phyloP scores from a whole-genome alignment of 331 rosid species.

The Arachis monticola region DNA sequence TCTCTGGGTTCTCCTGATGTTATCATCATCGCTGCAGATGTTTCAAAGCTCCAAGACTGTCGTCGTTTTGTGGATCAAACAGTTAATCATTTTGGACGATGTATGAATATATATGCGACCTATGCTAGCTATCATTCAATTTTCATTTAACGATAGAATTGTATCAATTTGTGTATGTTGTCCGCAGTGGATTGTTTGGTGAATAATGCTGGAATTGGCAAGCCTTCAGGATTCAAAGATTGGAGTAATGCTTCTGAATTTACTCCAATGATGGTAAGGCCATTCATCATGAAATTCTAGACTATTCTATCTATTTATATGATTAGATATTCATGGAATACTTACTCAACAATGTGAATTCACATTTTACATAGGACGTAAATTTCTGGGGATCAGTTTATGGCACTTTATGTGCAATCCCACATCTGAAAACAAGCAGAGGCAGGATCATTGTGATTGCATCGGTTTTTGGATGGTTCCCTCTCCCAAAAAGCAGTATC shows the following conservation, averaged over 20 bases:
- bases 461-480: conserved; percentile 49
- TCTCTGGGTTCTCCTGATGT: conserved; percentile 57
- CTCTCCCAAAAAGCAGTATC: conserved; percentile 39
- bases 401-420: conserved; percentile 55
- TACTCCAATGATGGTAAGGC: conserved; percentile 46
- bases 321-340: not conserved
- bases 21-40: conserved; percentile 57
- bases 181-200: conserved; percentile 63
- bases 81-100: conserved; percentile 53
- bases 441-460: conserved; percentile 59
- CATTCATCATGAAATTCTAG: too few relatives aligned
- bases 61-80: conserved; percentile 55
- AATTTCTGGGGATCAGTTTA: conserved; percentile 67
- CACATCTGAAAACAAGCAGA: conserved; percentile 54
- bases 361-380: conserved; percentile 36
- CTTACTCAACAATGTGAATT: not conserved
- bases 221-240: conserved; percentile 21
- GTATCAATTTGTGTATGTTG: conserved; percentile 2
- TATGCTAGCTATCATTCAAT: not conserved
- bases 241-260: conserved; percentile 14
- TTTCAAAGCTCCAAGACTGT: conserved; percentile 56
- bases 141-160: not conserved
- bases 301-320: not conserved
- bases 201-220: conserved; percentile 55
- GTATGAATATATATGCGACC: conserved; percentile 27